Conservation (phyloP, 78 protist genomes). For the Pelomyxa schiedti region DNA sequence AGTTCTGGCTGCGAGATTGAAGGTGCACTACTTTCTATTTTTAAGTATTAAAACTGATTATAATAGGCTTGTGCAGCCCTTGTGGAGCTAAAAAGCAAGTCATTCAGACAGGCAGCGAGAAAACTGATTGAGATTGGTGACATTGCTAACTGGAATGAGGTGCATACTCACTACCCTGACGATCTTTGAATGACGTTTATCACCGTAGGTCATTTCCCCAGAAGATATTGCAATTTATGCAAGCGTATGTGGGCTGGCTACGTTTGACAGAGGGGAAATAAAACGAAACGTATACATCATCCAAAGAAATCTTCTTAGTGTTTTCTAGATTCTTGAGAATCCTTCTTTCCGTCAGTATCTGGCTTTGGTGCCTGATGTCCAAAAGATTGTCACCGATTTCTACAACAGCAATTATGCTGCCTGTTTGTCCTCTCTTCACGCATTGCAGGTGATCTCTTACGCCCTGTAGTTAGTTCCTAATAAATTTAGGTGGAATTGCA, state of each 20-base stretch:
- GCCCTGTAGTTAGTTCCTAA: conserved; percentile 2
- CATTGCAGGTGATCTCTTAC: conserved; percentile 4
- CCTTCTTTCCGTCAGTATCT: not conserved
- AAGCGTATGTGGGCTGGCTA: conserved; percentile 47
- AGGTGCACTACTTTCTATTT: not conserved
- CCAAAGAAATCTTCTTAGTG: not conserved
- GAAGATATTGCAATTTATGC: conserved; percentile 41
- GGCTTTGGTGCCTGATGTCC: conserved; percentile 1
- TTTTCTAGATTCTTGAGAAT: conserved; percentile 19
- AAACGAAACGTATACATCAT: not conserved
- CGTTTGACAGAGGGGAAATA: conserved; percentile 45
- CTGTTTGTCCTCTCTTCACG: not conserved
- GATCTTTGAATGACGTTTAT: no score
- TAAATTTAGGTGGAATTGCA: not conserved
- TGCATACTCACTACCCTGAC: no score
- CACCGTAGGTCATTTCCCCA: not conserved
- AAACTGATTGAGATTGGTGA: not conserved
- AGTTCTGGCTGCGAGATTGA: not conserved
- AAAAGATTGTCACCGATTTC: not conserved
- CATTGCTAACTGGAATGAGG: not conserved
- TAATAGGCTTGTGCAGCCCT: no score
- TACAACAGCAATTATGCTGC: not conserved
- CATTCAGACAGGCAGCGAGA: conserved; percentile 14
- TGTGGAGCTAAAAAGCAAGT: not conserved
- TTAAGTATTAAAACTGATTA: no score